A percentile compares a stretch with the other conserved stretches of the same genome.
Conservation (phyloP, 2,329 filamentous ascomycete species). For the Elsinoe ampelina region DNA sequence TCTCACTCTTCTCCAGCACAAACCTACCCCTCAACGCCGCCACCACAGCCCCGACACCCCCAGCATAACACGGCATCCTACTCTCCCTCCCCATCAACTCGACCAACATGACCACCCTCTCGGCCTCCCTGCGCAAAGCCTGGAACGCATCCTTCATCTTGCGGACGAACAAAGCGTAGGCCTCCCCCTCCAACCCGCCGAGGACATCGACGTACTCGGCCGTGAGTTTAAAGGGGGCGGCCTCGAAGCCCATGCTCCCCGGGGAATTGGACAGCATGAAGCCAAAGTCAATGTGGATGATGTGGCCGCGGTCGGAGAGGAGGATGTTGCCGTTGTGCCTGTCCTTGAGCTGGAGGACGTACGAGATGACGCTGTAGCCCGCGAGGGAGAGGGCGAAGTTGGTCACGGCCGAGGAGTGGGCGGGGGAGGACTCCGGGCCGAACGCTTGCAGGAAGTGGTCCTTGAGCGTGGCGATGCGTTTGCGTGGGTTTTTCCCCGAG, state of each 20-base stretch:
- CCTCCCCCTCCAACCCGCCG: constrained; percentile 59
- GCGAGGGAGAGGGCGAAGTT: constrained; percentile 75
- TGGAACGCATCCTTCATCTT: constrained; percentile 79
- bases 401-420: constrained; percentile 62
- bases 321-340: constrained; percentile 80
- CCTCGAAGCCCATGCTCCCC: constrained; percentile 75
- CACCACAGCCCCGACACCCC: constrained; percentile 62
- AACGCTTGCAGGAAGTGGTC: constrained; percentile 77
- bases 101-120: constrained; percentile 72
- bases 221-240: constrained; percentile 77
- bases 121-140: constrained; percentile 66
- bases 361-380: constrained; percentile 77
- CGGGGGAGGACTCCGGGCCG: constrained; percentile 57
- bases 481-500: constrained; percentile 60
- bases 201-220: constrained; percentile 79
- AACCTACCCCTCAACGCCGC: constrained; percentile 63
- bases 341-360: constrained; percentile 76
- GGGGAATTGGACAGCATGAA: constrained; percentile 86
- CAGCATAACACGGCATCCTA: constrained; percentile 75
- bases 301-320: constrained; percentile 76
- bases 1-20: constrained; percentile 71
- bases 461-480: constrained; percentile 68
- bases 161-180: constrained; percentile 66
- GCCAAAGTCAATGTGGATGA: constrained; percentile 82
- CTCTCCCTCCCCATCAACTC: constrained; percentile 76